phyloP scores from a whole-genome alignment of 2,329 filamentous ascomycete genomes.

The Metarhizium album region DNA sequence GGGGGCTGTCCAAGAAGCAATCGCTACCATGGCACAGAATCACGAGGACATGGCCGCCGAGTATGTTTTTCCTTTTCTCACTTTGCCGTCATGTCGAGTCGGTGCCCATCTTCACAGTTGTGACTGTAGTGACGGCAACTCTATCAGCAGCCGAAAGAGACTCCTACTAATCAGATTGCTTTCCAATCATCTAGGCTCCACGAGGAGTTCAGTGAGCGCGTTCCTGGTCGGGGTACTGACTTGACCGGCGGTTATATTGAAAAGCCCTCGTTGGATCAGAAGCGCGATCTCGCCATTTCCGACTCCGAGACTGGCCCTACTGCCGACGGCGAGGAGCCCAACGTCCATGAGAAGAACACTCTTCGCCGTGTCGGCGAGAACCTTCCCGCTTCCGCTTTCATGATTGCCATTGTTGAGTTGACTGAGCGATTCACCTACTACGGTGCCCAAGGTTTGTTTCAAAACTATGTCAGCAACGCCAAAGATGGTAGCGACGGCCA shows the following conservation, averaged over 20 bases:
- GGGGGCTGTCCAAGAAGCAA: neutral
- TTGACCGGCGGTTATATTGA: constrained; percentile 15
- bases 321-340: constrained; percentile 40
- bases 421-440: constrained; percentile 50
- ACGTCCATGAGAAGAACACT: constrained; percentile 35
- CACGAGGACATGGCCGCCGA: constrained; percentile 23
- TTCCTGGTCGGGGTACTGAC: constrained; percentile 14
- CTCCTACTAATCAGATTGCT: neutral
- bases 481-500: constrained; percentile 25
- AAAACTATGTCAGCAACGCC: constrained; percentile 39
- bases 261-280: constrained; percentile 11
- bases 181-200: constrained; percentile 14
- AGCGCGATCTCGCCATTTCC: constrained; percentile 12
- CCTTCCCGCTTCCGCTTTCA: constrained; percentile 42
- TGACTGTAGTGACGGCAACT: no score
- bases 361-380: constrained; percentile 44
- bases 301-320: constrained; percentile 20
- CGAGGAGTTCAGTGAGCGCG: constrained; percentile 16
- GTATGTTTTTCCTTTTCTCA: constrained; percentile 13
- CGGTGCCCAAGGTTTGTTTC: constrained; percentile 41
- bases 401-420: constrained; percentile 46
- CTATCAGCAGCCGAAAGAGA: neutral
- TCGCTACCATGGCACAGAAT: constrained; percentile 19
- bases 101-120: neutral
- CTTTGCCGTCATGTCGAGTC: neutral